A percentile compares a stretch with the other conserved stretches of the same genome.
These are phyloP conservation scores for Monosporascus sp. DNA, from an alignment of 2,329 filamentous ascomycete genomes.

Conservation along the genomic window DNA sequence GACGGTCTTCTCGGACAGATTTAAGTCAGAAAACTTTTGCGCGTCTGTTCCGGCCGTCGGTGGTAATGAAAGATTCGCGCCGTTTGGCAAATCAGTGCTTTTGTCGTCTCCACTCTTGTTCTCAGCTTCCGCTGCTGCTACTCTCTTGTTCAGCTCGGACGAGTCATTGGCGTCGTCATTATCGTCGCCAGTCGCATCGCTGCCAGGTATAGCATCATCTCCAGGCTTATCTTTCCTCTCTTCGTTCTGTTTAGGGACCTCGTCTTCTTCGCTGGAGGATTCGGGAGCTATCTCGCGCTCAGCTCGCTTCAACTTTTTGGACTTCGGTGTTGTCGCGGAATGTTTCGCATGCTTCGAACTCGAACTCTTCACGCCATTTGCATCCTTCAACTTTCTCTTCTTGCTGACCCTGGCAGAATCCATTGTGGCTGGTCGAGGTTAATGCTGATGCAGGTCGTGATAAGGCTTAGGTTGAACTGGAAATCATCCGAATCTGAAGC, in stretches of 20 bases:
- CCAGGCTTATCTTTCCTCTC: conserved; percentile 7
- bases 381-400: conserved; percentile 37
- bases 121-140: conserved; percentile 9
- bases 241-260: conserved; percentile 9
- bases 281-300: conserved; percentile 19
- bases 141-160: conserved; percentile 14
- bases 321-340: conserved; percentile 27
- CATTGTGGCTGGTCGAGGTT: conserved; percentile 15
- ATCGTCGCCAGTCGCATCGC: conserved; percentile 11
- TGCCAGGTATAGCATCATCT: conserved; percentile 13
- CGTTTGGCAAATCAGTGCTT: conserved; percentile 26
- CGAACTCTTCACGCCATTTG: conserved; percentile 21
- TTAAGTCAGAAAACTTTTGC: conserved; percentile 72
- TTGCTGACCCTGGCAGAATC: conserved; percentile 29
- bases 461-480: not conserved
- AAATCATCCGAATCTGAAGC: not conserved
- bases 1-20: conserved; percentile 82
- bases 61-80: conserved; percentile 43
- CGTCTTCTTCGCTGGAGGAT: conserved; percentile 11
- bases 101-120: conserved; percentile 28
- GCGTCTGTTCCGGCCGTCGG: conserved; percentile 56
- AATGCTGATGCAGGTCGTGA: not conserved
- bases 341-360: conserved; percentile 23
- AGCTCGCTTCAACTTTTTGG: conserved; percentile 38
- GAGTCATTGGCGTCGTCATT: conserved; percentile 14